A percentile compares a stretch with the other conserved stretches of the same genome.
phyloP scores from a whole-genome alignment of 2,329 filamentous ascomycete species.

The Aspergillus hiratsukae region DNA sequence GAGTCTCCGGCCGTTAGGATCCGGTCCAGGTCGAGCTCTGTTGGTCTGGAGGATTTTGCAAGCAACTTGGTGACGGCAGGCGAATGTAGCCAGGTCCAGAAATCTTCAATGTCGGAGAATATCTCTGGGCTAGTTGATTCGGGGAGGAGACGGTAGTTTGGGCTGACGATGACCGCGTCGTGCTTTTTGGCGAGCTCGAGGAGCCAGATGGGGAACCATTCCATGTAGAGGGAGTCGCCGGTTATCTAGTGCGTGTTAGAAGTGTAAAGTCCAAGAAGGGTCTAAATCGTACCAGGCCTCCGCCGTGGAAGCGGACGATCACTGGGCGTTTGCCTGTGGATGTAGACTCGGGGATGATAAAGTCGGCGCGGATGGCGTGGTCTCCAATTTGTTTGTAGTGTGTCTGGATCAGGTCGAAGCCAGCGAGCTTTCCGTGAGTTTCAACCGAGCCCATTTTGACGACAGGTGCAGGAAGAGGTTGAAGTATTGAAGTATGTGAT shows the following conservation, averaged over 20 bases:
- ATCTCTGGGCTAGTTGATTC: slow-evolving; percentile 46
- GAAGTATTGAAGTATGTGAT: too few species aligned
- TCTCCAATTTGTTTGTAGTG: slow-evolving; percentile 39
- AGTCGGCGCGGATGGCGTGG: slow-evolving; percentile 31
- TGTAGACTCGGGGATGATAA: slow-evolving; percentile 38
- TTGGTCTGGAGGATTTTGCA: slow-evolving; percentile 5
- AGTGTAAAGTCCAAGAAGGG: not conserved
- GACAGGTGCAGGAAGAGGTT: not conserved
- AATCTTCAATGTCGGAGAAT: slow-evolving; percentile 45
- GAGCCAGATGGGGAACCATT: slow-evolving; percentile 31
- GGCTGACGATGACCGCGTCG: slow-evolving; percentile 44
- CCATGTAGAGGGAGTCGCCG: slow-evolving; percentile 23
- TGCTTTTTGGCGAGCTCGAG: slow-evolving; percentile 37
- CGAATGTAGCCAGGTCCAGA: slow-evolving; percentile 45
- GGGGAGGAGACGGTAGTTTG: slow-evolving; percentile 51
- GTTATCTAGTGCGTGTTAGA: slow-evolving; percentile 23
- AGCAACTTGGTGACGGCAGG: slow-evolving; percentile 10
- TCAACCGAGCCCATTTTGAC: not conserved
- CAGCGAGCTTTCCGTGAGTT: slow-evolving; percentile 20
- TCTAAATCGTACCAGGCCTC: slow-evolving; percentile 34
- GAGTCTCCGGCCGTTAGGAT: slow-evolving; percentile 27
- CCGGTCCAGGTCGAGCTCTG: slow-evolving; percentile 20
- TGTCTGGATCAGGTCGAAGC: slow-evolving; percentile 37
- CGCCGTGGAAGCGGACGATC: slow-evolving; percentile 44
- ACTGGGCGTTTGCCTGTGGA: slow-evolving; percentile 35